Conservation (phyloP, 345 rosid genomes). For the Eucalyptus sp. region DNA sequence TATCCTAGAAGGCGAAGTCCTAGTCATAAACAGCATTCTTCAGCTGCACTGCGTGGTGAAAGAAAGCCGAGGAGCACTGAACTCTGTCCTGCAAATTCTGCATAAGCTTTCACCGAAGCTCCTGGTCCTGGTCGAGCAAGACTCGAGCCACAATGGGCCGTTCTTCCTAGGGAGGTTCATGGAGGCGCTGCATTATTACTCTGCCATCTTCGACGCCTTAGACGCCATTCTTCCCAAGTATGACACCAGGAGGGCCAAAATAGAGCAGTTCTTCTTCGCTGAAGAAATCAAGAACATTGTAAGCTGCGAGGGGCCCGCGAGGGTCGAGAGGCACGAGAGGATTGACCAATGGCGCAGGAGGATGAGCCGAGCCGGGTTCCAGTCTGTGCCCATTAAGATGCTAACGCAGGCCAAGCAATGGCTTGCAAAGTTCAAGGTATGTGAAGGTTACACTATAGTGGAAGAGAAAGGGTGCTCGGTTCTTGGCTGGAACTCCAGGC, state of each 20-base stretch:
- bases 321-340: constrained; percentile 50
- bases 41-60: constrained; percentile 39
- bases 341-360: constrained; percentile 42
- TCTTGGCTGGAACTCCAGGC: constrained; percentile 51
- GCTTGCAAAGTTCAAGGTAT: constrained; percentile 18
- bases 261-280: constrained; percentile 44
- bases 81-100: constrained; percentile 20
- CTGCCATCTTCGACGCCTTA: constrained; percentile 43
- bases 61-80: constrained; percentile 40
- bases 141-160: constrained; percentile 41
- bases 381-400: constrained; percentile 17
- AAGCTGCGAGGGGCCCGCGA: constrained; percentile 38
- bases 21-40: constrained; percentile 30
- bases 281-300: constrained; percentile 61
- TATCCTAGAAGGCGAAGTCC: constrained; percentile 7
- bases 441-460: constrained; percentile 23
- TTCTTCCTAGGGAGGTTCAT: constrained; percentile 52
- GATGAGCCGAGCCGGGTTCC: constrained; percentile 52
- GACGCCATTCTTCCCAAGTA: constrained; percentile 45
- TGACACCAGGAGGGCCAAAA: constrained; percentile 39
- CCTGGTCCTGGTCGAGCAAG: constrained; percentile 31
- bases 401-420: constrained; percentile 22
- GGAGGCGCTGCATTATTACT: constrained; percentile 59
- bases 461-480: constrained; percentile 47
- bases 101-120: constrained; percentile 19